Conservation (phyloP, 805 yeast genomes). For the Kluyveromyces lactis region DNA sequence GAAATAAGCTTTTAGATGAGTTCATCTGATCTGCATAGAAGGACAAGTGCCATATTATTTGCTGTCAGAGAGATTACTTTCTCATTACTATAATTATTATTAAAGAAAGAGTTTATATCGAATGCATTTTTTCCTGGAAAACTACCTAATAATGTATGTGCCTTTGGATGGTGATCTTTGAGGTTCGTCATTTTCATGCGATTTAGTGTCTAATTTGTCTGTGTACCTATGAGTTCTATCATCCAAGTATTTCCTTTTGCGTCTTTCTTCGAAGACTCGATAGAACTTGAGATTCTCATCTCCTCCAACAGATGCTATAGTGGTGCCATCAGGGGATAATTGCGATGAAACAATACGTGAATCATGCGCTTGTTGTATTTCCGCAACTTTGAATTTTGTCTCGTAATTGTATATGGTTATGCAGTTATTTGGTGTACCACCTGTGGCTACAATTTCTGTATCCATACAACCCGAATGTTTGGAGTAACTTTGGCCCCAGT, state of each 20-base stretch:
- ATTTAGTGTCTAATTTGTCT: constrained; percentile 1
- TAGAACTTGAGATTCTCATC: constrained; percentile 95
- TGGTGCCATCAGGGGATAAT: constrained; percentile 82
- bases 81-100: no score
- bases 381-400: constrained; percentile 78
- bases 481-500: constrained; percentile 63
- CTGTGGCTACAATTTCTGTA: constrained; percentile 81
- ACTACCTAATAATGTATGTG: constrained; percentile 19
- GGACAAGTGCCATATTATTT: neutral
- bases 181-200: constrained; percentile 10
- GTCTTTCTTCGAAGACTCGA: constrained; percentile 67
- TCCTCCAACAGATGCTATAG: constrained; percentile 90
- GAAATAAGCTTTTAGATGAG: constrained; percentile 17
- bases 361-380: constrained; percentile 80
- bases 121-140: no score
- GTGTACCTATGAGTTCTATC: neutral
- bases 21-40: constrained; percentile 14
- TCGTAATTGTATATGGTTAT: constrained; percentile 82
- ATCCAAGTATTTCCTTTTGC: constrained; percentile 21
- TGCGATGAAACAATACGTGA: constrained; percentile 77
- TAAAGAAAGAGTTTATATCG: no score
- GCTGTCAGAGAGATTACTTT: neutral
- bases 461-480: constrained; percentile 12
- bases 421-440: constrained; percentile 85
- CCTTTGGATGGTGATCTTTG: constrained; percentile 11